Conservation (phyloP, 1,139 yeast species). For the Meyerozyma sp. region DNA sequence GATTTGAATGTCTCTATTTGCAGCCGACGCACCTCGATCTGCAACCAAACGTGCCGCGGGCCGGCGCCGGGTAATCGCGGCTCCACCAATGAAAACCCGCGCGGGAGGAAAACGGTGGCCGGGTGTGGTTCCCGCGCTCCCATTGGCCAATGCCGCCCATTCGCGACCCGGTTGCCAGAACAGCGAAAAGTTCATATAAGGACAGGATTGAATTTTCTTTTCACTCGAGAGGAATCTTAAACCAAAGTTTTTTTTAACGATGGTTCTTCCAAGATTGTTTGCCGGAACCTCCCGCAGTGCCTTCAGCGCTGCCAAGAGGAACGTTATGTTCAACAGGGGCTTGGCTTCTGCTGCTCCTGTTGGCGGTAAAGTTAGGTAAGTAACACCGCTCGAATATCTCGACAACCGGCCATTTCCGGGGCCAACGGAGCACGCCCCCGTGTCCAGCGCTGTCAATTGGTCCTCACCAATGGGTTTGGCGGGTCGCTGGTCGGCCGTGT, state of each 20-base stretch:
- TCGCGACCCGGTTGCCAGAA: slow-evolving; percentile 1
- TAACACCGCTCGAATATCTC: slow-evolving; percentile 14
- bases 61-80: slow-evolving; percentile 14
- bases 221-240: slow-evolving; percentile 1
- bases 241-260: slow-evolving; percentile 25
- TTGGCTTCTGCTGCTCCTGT: slow-evolving; percentile 84
- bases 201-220: slow-evolving; percentile 1
- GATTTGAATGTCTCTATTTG: not conserved
- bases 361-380: slow-evolving; percentile 89
- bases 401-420: not conserved
- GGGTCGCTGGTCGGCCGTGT: not conserved
- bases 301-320: slow-evolving; percentile 84
- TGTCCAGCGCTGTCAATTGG: not conserved
- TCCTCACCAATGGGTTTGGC: not conserved
- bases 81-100: slow-evolving; percentile 12
- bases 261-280: slow-evolving; percentile 89
- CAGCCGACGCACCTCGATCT: not conserved
- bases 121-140: slow-evolving; percentile 9
- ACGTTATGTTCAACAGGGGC: slow-evolving; percentile 70
- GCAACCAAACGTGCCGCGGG: not conserved
- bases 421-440: not conserved
- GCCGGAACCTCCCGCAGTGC: slow-evolving; percentile 88
- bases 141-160: slow-evolving; percentile 12
- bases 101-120: slow-evolving; percentile 5
- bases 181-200: slow-evolving; percentile 2